These are phyloP conservation scores for Hypoxylon sp. DNA, from an alignment of 2,329 filamentous ascomycete species.

Conservation along the genomic window DNA sequence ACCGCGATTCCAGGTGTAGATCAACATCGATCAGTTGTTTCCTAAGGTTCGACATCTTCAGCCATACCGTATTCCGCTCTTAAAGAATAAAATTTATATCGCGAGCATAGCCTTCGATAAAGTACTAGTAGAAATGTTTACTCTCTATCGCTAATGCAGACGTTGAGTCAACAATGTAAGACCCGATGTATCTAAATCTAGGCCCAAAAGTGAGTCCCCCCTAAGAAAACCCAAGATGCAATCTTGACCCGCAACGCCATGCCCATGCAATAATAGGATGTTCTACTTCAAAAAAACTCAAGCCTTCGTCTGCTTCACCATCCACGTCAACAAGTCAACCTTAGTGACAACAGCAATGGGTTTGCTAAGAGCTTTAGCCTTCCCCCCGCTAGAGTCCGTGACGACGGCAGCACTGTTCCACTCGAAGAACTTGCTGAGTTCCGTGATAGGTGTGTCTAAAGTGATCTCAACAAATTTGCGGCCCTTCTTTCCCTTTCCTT, in stretches of 20 bases:
- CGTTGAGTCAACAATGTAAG: conserved; percentile 47
- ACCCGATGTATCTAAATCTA: conserved; percentile 22
- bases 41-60: no score
- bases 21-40: no score
- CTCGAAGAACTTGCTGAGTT: conserved; percentile 92
- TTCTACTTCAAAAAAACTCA: conserved; percentile 14
- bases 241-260: conserved; percentile 26
- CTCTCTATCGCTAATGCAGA: conserved; percentile 34
- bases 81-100: no score
- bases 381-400: conserved; percentile 73
- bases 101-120: no score
- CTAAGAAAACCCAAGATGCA: conserved; percentile 16
- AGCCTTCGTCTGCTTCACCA: conserved; percentile 72
- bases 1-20: no score
- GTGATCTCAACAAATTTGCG: conserved; percentile 94
- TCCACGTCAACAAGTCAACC: conserved; percentile 92
- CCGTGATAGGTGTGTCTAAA: conserved; percentile 81
- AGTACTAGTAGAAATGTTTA: no score
- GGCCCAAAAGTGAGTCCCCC: conserved; percentile 35
- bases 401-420: conserved; percentile 98
- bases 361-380: conserved; percentile 66
- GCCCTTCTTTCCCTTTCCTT: conserved; percentile 55
- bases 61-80: no score
- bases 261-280: no score
- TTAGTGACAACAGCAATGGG: conserved; percentile 94